A percentile compares a stretch with the other conserved stretches of the same genome.
Conservation (phyloP, 352 stramenopile species). For the Phytophthora capsici region DNA sequence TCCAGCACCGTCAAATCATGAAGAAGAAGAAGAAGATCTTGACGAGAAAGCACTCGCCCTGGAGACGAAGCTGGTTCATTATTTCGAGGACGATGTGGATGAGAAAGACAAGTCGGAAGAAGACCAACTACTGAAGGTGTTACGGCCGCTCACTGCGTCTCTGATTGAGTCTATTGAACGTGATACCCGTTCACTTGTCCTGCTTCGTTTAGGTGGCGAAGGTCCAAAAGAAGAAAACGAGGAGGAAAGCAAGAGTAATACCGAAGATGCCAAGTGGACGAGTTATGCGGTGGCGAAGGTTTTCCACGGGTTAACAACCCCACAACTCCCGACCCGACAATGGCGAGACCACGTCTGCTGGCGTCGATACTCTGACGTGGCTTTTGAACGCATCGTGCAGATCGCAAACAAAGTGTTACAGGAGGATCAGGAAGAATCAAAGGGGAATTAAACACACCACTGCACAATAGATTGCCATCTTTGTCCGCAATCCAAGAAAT, state of each 20-base stretch:
- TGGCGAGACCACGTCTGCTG: constrained; percentile 77
- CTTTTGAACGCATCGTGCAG: constrained; percentile 77
- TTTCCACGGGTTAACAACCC: constrained; percentile 77
- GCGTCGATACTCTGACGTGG: constrained; percentile 68
- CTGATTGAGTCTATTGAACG: constrained; percentile 64
- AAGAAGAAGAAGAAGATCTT: constrained; percentile 19
- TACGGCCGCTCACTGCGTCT: constrained; percentile 56
- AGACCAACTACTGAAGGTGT: constrained; percentile 39
- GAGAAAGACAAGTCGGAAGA: constrained; percentile 22
- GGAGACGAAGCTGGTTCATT: constrained; percentile 58
- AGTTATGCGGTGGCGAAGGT: constrained; percentile 76
- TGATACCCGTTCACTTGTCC: constrained; percentile 51
- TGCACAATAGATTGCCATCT: no score
- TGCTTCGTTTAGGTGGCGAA: constrained; percentile 26
- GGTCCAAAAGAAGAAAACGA: constrained; percentile 17
- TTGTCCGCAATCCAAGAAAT: no score
- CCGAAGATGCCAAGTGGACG: constrained; percentile 49
- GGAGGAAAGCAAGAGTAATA: constrained; percentile 23
- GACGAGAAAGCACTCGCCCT: constrained; percentile 44
- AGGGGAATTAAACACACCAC: no score
- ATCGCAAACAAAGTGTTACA: constrained; percentile 64
- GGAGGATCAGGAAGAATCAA: constrained; percentile 32
- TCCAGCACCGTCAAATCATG: constrained; percentile 9
- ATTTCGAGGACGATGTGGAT: constrained; percentile 66
- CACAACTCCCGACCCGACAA: constrained; percentile 56